Evolutionary conservation across 2,329 filamentous ascomycete species (phyloP).

Genomic region (Ophiosphaerella herpotricha): DNA sequence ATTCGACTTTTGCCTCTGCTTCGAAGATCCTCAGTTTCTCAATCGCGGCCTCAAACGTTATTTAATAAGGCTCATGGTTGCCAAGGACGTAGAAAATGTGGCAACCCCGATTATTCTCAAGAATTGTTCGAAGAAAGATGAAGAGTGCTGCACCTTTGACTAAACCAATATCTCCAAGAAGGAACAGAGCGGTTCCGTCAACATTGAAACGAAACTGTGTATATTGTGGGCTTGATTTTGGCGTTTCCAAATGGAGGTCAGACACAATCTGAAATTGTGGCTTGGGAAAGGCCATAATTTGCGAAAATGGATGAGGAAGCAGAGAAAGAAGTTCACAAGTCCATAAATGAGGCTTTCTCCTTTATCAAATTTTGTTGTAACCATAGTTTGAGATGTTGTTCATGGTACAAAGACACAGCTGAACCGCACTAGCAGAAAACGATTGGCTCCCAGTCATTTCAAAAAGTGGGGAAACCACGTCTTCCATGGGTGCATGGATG

Average conservation of each 20-base stretch:
- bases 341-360: too few species aligned
- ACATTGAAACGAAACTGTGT: constrained; percentile 4
- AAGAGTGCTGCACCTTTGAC: constrained; percentile 12
- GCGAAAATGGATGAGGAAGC: too few species aligned
- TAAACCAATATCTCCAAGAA: constrained; percentile 25
- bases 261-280: constrained; percentile 27
- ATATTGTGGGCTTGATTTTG: constrained; percentile 9
- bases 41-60: constrained; percentile 1
- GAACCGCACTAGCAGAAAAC: too few species aligned
- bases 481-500: too few species aligned
- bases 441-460: too few species aligned
- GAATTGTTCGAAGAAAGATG: constrained; percentile 12
- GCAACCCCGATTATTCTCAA: constrained; percentile 6
- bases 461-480: too few species aligned
- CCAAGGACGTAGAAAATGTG: constrained; percentile 25
- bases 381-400: too few species aligned
- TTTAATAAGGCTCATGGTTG: constrained; percentile 23
- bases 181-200: constrained; percentile 8
- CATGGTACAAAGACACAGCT: too few species aligned
- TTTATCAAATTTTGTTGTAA: too few species aligned
- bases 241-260: constrained; percentile 28
- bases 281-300: constrained; percentile 9
- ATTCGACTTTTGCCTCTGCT: constrained; percentile 3
- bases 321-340: too few species aligned
- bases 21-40: constrained; percentile 18